Evolutionary conservation across 352 stramenopile genomes (phyloP).

Genomic region (Globisporangium carolinianum): DNA sequence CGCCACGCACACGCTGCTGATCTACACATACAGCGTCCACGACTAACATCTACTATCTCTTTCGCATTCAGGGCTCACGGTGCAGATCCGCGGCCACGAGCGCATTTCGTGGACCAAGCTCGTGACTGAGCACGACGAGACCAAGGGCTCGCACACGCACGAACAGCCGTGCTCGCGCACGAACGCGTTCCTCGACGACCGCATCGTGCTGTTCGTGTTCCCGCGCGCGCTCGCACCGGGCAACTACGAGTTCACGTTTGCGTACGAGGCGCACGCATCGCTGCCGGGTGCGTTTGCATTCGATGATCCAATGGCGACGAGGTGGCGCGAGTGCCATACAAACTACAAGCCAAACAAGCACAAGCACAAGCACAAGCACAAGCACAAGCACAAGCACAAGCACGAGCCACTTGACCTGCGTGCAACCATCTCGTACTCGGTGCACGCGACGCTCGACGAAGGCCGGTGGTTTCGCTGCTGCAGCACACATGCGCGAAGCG

Average conservation of each 20-base stretch:
- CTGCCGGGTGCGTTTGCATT: constrained; percentile 14
- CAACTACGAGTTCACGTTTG: constrained; percentile 19
- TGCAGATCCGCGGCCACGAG: constrained; percentile 8
- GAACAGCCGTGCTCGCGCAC: constrained; percentile 2
- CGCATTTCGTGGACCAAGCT: constrained; percentile 6
- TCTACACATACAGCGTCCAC: neutral
- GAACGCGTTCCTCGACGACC: constrained; percentile 10
- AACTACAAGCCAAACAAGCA: neutral
- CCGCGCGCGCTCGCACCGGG: constrained; percentile 9
- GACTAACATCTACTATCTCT: neutral
- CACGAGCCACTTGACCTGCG: constrained; percentile 1
- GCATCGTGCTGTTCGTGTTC: constrained; percentile 17
- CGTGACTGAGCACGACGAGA: neutral
- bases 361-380: neutral
- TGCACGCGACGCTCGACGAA: constrained; percentile 5
- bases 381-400: neutral
- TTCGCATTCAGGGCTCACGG: constrained; percentile 1
- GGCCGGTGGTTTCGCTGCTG: constrained; percentile 4
- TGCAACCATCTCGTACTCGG: constrained; percentile 10
- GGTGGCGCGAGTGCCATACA: neutral
- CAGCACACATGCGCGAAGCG: constrained; percentile 2
- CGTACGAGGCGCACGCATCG: constrained; percentile 15
- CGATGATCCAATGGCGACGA: neutral
- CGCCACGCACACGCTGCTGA: neutral
- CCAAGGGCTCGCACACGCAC: constrained; percentile 1